These are phyloP conservation scores for Ceratocystis papillata DNA, from an alignment of 2,329 filamentous ascomycete species.

Conservation along the genomic window DNA sequence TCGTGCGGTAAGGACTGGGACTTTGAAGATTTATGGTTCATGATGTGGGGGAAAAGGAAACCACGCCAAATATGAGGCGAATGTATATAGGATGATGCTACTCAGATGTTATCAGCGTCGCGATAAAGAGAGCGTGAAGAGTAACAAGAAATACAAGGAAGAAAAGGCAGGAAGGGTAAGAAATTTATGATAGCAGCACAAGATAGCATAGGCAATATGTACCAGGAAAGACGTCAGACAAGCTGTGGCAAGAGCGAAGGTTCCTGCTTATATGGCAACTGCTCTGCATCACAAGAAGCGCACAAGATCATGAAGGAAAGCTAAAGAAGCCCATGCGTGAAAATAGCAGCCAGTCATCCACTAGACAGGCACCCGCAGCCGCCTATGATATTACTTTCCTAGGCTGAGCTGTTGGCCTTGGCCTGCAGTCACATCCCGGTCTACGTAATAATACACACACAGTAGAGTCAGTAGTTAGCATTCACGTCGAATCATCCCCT, in stretches of 20 bases:
- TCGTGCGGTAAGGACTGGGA: constrained; percentile 54
- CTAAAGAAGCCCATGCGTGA: neutral
- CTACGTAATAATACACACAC: neutral
- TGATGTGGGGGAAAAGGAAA: constrained; percentile 34
- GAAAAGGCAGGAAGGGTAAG: neutral
- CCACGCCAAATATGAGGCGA: too few species aligned
- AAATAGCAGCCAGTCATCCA: neutral
- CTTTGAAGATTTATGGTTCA: constrained; percentile 42
- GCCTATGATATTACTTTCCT: too few species aligned
- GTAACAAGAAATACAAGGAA: too few species aligned
- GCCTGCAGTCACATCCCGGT: neutral
- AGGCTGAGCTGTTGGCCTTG: neutral
- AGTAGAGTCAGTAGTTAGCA: neutral
- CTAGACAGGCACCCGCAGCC: neutral
- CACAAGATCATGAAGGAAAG: neutral
- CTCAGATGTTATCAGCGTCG: neutral
- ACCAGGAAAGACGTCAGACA: neutral
- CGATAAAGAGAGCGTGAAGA: neutral
- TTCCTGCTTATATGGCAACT: constrained; percentile 1
- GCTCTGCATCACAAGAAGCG: neutral
- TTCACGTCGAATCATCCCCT: neutral
- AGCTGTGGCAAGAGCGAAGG: constrained; percentile 3
- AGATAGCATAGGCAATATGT: neutral
- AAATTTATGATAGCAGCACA: neutral
- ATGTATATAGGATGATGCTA: neutral